A percentile compares a stretch with the other conserved stretches of the same genome.
Evolutionary conservation across 2,329 filamentous ascomycete species (phyloP).

Genomic region (Chalara sp.): DNA sequence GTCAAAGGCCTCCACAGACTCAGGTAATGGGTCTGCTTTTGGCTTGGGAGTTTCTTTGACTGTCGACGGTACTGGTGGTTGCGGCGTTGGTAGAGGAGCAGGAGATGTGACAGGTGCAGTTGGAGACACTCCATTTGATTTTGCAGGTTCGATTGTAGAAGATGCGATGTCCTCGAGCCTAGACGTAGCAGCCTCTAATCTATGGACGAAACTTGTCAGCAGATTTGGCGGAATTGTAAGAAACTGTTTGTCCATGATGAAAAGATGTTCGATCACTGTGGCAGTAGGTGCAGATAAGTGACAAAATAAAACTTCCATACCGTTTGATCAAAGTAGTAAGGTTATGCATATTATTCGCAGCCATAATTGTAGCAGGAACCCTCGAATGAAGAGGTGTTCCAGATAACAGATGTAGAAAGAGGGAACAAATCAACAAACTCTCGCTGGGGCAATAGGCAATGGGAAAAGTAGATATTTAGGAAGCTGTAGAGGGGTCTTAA

Average conservation of each 20-base stretch:
- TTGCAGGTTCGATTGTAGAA: conserved; percentile 56
- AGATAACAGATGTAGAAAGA: conserved; percentile 14
- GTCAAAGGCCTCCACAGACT: conserved; percentile 84
- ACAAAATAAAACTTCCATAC: conserved; percentile 45
- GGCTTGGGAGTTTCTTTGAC: conserved; percentile 36
- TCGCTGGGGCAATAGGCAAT: no score
- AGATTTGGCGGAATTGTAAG: conserved; percentile 16
- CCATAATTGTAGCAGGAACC: conserved; percentile 43
- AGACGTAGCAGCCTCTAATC: conserved; percentile 94
- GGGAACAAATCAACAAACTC: neutral
- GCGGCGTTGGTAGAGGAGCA: conserved; percentile 24
- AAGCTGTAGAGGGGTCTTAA: no score
- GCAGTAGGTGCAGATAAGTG: conserved; percentile 1
- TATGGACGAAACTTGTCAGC: conserved; percentile 38
- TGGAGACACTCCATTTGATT: conserved; percentile 35
- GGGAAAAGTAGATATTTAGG: no score
- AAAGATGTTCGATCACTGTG: conserved; percentile 1
- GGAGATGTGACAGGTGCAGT: conserved; percentile 32
- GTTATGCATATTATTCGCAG: conserved; percentile 86
- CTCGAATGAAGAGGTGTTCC: conserved; percentile 13
- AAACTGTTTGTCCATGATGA: conserved; percentile 18
- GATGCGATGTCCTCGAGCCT: conserved; percentile 93
- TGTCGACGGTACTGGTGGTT: conserved; percentile 34
- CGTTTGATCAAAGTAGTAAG: conserved; percentile 96
- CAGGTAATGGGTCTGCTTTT: conserved; percentile 53